Evolutionary conservation across 441 rosid species (phyloP), one percentile per base, ranked within the genome.

Genomic region (Gossypium aridum): DNA sequence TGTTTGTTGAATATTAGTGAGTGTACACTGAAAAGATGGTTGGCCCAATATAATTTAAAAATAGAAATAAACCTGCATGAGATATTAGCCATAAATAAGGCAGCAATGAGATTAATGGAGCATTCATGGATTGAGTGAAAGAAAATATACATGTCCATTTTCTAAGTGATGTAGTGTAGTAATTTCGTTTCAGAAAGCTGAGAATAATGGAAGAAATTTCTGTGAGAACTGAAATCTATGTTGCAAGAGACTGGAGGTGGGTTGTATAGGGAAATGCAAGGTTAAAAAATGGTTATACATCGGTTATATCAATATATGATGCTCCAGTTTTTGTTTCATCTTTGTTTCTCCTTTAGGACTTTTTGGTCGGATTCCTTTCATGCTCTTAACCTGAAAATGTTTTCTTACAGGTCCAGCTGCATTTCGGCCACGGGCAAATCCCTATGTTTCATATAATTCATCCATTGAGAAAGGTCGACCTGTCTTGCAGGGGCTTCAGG

Each of bases 381-480:
- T 23, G 23, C 51, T 53, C 75, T 56, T 72, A 64, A 77, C 54
- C 74, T 76, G n/a, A 16, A 20, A 66, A 70, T 77, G 61, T 75
- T 25, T 71, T 77, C 81, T 66, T 77, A 63, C 91, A 92, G 99
- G 98, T 80, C 95, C 99, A 16, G 98, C 99, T 76, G 98, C 99
- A 75, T 96, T 96, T 85, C 93, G 99, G 37, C 98, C 99, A 45
- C 85, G 98, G 78, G 90, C 93, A 51, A 89, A 91, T 80, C 74
- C 92, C 74, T 74, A 80, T 74, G 80, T 88, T 82, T 73, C 85
- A 68, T 96, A 96, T 84, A 83, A 89, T 79, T 64, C 89, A 13
- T 88, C 86, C 0, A 76, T 94, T 80, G 99, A 94, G 86, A 94
- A 89, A 83, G 99, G 98, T 72, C 90, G 99, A 73, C 99, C 99